Percentiles rank a stretch among this genome's conserved stretches.
Conservation (phyloP, 2,329 filamentous ascomycete genomes). For the Xylariales sp. region DNA sequence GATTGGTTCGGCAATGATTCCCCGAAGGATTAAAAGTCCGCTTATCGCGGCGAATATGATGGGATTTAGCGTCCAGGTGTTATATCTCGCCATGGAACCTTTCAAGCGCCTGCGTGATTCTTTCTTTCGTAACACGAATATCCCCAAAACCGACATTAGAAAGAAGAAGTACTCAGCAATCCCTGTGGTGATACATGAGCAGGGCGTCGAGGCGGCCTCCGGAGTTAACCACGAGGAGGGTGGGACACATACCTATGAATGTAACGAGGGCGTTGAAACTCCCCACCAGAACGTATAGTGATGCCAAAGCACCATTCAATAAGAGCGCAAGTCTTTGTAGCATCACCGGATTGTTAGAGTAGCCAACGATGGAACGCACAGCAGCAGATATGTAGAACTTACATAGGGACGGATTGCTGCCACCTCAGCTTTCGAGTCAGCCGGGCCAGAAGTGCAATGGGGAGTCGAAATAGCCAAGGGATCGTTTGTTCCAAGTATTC, state of each 20-base stretch:
- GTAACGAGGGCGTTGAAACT: slow-evolving; percentile 21
- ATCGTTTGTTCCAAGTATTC: slow-evolving; percentile 15
- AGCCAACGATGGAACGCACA: not conserved
- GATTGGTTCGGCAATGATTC: slow-evolving; percentile 19
- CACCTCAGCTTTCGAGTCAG: slow-evolving; percentile 18
- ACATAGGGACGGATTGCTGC: slow-evolving; percentile 16
- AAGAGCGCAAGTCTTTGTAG: slow-evolving; percentile 16
- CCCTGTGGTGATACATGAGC: slow-evolving; percentile 10
- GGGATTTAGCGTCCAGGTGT: slow-evolving; percentile 19
- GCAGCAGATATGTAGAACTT: slow-evolving; percentile 4
- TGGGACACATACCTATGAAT: slow-evolving; percentile 16
- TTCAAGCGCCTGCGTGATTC: slow-evolving; percentile 11
- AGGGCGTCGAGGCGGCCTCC: slow-evolving; percentile 7
- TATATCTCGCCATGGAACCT: slow-evolving; percentile 11
- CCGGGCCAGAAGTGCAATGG: slow-evolving; percentile 15
- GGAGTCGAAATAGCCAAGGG: slow-evolving; percentile 12
- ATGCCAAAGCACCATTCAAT: slow-evolving; percentile 17
- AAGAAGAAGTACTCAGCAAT: slow-evolving; percentile 19
- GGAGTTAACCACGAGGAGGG: slow-evolving; percentile 7
- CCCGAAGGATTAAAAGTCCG: slow-evolving; percentile 21
- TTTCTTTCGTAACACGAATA: slow-evolving; percentile 17
- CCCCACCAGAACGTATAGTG: slow-evolving; percentile 18
- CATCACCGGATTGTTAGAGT: too few relatives aligned
- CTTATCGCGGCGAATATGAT: slow-evolving; percentile 21
- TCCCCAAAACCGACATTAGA: slow-evolving; percentile 18